Evolutionary conservation across 345 rosid genomes (phyloP), one percentile per base, ranked within the genome.

Genomic region (Carallia brachiata): DNA sequence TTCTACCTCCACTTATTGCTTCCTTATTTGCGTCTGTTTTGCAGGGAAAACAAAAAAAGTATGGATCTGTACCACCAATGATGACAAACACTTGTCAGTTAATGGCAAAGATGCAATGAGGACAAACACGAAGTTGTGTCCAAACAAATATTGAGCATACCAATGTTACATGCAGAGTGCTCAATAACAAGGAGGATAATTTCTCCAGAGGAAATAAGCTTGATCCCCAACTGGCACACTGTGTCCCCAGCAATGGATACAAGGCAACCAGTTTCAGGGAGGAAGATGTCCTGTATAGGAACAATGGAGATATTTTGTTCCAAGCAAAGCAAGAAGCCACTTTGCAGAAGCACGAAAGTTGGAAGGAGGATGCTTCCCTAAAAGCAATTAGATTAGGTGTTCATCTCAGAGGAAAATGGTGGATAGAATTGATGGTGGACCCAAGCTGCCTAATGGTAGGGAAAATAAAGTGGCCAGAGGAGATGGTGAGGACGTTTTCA

Each of bases 11-110:
- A 0, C 28, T 28, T 53, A 13, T 52, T 63, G 69, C 65, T 23
- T 69, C 37, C 76, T 65, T 69, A 39, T 64, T 7, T 63, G 55
- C 72, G 32, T 67, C 67, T 79, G 34, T 68, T 72, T 66, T 80
- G 82, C 82, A 90, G 97, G 86, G 67, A 10, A 81, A 71, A 18
- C 80, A 77, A 2, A 84, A 74, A 81, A 65, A 32, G 32, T 53
- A 72, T 19, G 80, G 83, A 36, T 67, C 81, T 68, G 65, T 54
- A 37, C 73, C 70, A 65, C 48, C 62, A 66, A 78, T 57, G 63
- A 63, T 59, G 81, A 75, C 68, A 72, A 80, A 60, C 66, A 68
- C 77, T 81, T 71, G 61, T 40, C 77, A 66, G 75, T 9, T 52
- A 73, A 70, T 62, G 80, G 66, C 78, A 84, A 62, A 72, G 78